These are phyloP conservation scores for Camellia oleifera DNA, from an alignment of 179 eudicot genomes.

Conservation along the genomic window DNA sequence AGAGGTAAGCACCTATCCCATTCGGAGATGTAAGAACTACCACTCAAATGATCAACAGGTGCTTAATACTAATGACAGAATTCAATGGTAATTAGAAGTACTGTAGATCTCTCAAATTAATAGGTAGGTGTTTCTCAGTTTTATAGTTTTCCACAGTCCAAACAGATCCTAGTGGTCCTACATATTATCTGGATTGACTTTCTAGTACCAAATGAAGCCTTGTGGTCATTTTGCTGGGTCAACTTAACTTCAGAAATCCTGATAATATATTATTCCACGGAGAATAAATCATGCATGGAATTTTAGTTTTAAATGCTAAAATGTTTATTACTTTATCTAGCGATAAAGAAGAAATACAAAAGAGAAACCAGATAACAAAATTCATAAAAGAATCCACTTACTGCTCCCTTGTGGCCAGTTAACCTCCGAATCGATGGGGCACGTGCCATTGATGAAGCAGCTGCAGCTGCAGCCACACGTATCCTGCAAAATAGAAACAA, in stretches of 20 bases:
- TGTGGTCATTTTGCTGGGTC: background rate
- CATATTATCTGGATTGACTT: background rate
- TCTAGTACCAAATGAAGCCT: no score
- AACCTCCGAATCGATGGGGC: slow-evolving; percentile 63
- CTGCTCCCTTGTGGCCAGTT: slow-evolving; percentile 46
- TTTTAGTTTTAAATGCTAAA: background rate
- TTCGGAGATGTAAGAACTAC: background rate
- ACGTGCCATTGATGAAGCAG: slow-evolving; percentile 70
- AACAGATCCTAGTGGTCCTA: background rate
- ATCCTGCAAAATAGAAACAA: slow-evolving; percentile 42
- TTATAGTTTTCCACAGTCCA: background rate
- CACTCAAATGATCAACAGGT: background rate
- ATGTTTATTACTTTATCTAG: background rate
- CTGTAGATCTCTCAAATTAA: no score
- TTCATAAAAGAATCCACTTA: slow-evolving; percentile 21
- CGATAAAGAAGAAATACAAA: background rate
- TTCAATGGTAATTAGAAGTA: background rate
- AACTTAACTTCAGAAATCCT: background rate
- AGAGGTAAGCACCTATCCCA: background rate
- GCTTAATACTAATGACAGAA: background rate
- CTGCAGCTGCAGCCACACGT: slow-evolving; percentile 84
- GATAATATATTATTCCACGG: background rate
- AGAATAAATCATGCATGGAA: background rate
- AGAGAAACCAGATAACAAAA: background rate
- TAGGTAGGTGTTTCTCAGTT: background rate